phyloP scores from a whole-genome alignment of 2,329 filamentous ascomycete genomes.

The Didymella arachidicola region DNA sequence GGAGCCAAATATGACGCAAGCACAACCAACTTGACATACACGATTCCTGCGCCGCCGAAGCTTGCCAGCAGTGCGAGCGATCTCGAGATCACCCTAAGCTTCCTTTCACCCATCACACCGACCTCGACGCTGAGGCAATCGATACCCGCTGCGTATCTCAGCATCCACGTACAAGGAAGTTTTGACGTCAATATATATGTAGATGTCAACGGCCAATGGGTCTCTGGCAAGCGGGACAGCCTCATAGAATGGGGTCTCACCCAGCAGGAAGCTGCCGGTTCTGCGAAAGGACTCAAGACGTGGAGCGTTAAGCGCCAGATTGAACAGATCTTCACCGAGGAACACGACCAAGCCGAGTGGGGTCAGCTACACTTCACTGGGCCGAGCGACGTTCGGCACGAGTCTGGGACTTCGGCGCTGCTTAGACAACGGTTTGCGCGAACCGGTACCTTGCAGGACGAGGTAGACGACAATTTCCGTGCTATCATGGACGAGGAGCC shows the following conservation, averaged over 20 bases:
- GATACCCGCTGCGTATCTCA: conserved; percentile 82
- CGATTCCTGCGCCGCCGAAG: conserved; percentile 58
- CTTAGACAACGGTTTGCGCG: conserved; percentile 75
- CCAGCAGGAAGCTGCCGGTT: conserved; percentile 54
- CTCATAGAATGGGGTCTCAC: conserved; percentile 73
- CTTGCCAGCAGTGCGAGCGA: conserved; percentile 47
- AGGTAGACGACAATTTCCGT: conserved; percentile 71
- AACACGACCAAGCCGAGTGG: conserved; percentile 80
- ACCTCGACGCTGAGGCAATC: conserved; percentile 81
- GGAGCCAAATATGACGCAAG: conserved; percentile 73
- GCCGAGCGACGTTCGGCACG: conserved; percentile 71
- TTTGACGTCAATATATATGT: conserved; percentile 61
- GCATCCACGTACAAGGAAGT: conserved; percentile 71
- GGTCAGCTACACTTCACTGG: conserved; percentile 80
- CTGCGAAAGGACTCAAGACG: conserved; percentile 62
- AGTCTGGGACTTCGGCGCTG: conserved; percentile 71
- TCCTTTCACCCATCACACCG: conserved; percentile 80
- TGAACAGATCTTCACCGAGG: conserved; percentile 77
- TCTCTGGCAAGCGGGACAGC: conserved; percentile 75
- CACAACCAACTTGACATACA: conserved; percentile 73
- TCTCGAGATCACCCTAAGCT: conserved; percentile 67
- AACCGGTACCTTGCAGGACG: conserved; percentile 70
- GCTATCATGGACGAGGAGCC: conserved; percentile 79
- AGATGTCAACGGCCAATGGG: conserved; percentile 71
- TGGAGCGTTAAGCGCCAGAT: conserved; percentile 68